Evolutionary conservation across 306 rosid species (phyloP), one percentile per base, ranked within the genome.

Genomic region (Elaeagnus macrophylla): DNA sequence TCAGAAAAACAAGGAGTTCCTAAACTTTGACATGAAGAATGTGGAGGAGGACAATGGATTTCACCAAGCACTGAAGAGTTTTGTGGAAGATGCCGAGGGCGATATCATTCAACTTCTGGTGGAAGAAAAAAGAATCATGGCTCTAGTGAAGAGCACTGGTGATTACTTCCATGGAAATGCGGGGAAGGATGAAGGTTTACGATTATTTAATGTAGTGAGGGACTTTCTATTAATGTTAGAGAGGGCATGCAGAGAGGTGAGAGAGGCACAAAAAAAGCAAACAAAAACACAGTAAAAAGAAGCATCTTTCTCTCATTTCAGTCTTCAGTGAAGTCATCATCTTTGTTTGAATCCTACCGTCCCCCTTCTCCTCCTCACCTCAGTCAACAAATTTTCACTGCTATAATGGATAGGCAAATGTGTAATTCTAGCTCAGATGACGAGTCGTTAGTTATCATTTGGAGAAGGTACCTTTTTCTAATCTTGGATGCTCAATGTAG

Each of bases 81-180:
- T 93, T 54, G 73, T 84, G 64, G 78, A 74, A 73, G 67, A 60
- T 65, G 89, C 95, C 13, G 99, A 84, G 66, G 66, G 10, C 32
- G 88, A 75, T 50, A 79, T 84, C 65, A 67, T 7, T 12, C 39
- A 44, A 51, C 81, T 93, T 41, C 65, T 71, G 8, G 83, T 77
- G 69, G 94, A 82, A 50, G 96, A 93, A 65, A 84, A 85, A 77
- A 87, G 70, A 74, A 93, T 93, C 59, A 79, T 73, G 94, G 82
- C 62, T 39, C 47, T 93, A 55, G 93, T 87, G 65, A 93, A 81
- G 76, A 88, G 79, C 69, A 82, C 99, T 5, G 95, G 94, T 6
- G 99, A 93, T 60, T 88, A 93, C 71, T 93, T 93, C 67, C 99
- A 93, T 62, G 99, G 99, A 47, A 85, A 71, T 47, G 52, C 95